These are phyloP conservation scores for Immersiella caudata DNA, from an alignment of 495 filamentous ascomycete genomes.

Conservation along the genomic window DNA sequence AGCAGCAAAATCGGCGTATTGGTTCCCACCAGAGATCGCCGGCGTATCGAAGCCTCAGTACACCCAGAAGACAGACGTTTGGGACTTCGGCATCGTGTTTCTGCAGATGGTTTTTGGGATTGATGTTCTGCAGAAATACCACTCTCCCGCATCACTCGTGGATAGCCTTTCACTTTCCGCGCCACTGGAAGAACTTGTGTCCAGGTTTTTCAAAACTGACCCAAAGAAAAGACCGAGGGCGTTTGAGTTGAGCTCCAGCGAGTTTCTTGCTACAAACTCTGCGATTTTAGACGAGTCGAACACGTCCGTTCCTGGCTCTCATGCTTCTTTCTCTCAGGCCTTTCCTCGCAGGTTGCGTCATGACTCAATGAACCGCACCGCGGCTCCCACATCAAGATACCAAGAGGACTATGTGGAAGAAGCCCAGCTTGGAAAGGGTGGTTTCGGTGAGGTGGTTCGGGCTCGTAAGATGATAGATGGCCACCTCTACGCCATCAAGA, in stretches of 20 bases:
- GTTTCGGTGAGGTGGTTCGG: conserved; percentile 96
- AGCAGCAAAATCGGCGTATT: conserved; percentile 73
- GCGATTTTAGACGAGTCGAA: conserved; percentile 53
- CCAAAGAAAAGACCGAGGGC: conserved; percentile 83
- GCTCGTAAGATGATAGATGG: conserved; percentile 93
- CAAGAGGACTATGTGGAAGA: conserved; percentile 86
- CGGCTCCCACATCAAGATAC: conserved; percentile 66
- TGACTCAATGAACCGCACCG: conserved; percentile 52
- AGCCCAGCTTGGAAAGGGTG: conserved; percentile 86
- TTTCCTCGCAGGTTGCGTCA: conserved; percentile 48
- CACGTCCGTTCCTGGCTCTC: conserved; percentile 40
- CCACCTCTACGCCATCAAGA: conserved; percentile 93
- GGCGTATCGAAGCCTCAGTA: conserved; percentile 58
- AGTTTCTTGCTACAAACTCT: conserved; percentile 73
- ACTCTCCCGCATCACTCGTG: conserved; percentile 71
- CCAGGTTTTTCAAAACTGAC: conserved; percentile 79
- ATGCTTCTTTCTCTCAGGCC: conserved; percentile 42
- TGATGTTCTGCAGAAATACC: conserved; percentile 72
- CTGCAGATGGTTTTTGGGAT: conserved; percentile 94
- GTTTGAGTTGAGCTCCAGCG: conserved; percentile 85
- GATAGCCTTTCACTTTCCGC: conserved; percentile 65
- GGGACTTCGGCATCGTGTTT: conserved; percentile 88
- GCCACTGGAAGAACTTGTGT: conserved; percentile 75
- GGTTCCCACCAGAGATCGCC: conserved; percentile 79
- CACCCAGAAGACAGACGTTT: conserved; percentile 86